phyloP scores from a whole-genome alignment of 208 protist species.

The Wallacemonas collosoma region DNA sequence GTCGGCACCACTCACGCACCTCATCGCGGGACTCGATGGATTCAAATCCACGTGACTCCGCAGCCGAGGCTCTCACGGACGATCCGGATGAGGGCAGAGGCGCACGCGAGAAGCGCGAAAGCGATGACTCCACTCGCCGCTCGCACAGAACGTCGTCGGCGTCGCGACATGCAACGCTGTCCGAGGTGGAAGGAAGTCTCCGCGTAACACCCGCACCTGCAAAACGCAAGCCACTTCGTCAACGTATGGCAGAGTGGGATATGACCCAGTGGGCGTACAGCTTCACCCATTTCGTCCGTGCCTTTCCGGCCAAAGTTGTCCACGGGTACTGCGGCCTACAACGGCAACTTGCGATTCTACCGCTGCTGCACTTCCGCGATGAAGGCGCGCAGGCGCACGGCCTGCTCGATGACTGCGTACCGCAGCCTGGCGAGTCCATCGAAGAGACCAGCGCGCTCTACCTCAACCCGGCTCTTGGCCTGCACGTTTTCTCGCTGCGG shows the following conservation, averaged over 20 bases:
- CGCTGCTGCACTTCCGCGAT: conserved; percentile 58
- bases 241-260: conserved; percentile 28
- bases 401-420: conserved; percentile 21
- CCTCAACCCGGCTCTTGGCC: background rate
- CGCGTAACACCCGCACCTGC: background rate
- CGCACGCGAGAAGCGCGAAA: too few species aligned
- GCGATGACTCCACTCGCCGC: background rate
- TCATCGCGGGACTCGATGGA: conserved; percentile 6
- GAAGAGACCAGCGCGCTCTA: conserved; percentile 4
- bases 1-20: background rate
- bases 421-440: conserved; percentile 8
- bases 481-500: conserved; percentile 47
- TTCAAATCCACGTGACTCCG: too few species aligned
- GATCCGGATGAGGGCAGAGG: too few species aligned
- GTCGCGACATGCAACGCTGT: background rate
- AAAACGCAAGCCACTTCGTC: conserved; percentile 8
- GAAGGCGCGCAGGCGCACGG: conserved; percentile 10
- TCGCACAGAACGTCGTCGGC: background rate
- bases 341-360: conserved; percentile 62
- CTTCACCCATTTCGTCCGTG: conserved; percentile 65
- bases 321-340: conserved; percentile 69
- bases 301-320: conserved; percentile 53
- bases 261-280: conserved; percentile 43
- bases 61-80: too few species aligned
- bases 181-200: background rate